These are phyloP conservation scores for Oropetium thomaeum DNA, from an alignment of 176 grass and related monocot genomes.

Conservation along the genomic window DNA sequence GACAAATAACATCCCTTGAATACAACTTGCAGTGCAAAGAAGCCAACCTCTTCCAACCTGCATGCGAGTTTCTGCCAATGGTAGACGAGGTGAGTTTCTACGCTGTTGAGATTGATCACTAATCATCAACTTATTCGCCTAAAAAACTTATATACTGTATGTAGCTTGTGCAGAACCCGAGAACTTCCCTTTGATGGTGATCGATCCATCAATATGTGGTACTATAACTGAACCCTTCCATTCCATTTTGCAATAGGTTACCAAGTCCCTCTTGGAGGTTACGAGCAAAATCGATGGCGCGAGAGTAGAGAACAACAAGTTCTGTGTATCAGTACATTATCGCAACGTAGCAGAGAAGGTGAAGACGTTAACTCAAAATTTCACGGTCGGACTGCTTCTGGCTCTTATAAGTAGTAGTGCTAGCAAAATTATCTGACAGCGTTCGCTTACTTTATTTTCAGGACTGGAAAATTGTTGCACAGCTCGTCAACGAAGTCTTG, in stretches of 20 bases:
- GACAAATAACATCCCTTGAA: background rate
- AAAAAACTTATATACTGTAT: too few species aligned
- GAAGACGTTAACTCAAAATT: background rate
- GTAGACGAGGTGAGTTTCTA: slow-evolving; percentile 75
- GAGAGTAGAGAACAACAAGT: slow-evolving; percentile 89
- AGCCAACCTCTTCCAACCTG: slow-evolving; percentile 88
- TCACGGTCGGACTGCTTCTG: background rate
- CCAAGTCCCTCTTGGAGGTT: slow-evolving; percentile 59
- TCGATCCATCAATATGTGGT: background rate
- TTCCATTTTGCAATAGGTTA: slow-evolving; percentile 60
- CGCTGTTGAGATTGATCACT: too few species aligned
- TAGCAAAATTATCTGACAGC: background rate
- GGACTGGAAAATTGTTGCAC: slow-evolving; percentile 68
- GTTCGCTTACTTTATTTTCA: slow-evolving; percentile 24
- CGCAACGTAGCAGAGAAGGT: slow-evolving; percentile 88
- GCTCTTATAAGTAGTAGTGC: background rate
- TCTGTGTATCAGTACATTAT: slow-evolving; percentile 92
- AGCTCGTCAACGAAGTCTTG: slow-evolving; percentile 48
- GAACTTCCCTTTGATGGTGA: background rate
- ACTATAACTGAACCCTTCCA: background rate
- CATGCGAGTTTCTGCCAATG: slow-evolving; percentile 79
- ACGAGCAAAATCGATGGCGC: slow-evolving; percentile 61
- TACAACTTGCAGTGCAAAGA: slow-evolving; percentile 48
- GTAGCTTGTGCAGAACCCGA: background rate
- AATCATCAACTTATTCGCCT: too few species aligned